Evolutionary conservation across 495 filamentous ascomycete genomes (phyloP).

Genomic region (Lophium mytilinum): DNA sequence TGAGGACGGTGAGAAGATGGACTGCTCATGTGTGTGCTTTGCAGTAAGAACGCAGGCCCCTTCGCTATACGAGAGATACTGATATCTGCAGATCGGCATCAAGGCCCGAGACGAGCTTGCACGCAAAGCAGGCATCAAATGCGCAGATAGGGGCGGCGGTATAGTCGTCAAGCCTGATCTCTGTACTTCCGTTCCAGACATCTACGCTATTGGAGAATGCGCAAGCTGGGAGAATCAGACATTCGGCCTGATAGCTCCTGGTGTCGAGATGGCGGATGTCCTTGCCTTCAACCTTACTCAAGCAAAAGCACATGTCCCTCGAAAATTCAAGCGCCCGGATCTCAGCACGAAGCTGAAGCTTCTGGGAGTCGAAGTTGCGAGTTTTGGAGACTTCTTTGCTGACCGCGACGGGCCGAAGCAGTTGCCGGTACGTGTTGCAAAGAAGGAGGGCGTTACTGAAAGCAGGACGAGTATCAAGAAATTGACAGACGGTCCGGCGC

Average conservation of each 20-base stretch:
- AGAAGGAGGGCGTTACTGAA: constrained; percentile 34
- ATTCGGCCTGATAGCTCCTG: constrained; percentile 88
- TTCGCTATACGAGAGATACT: neutral
- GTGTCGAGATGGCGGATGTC: constrained; percentile 94
- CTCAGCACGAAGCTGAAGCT: constrained; percentile 92
- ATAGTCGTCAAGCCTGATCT: constrained; percentile 70
- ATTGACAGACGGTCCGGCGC: constrained; percentile 46
- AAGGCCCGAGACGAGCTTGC: constrained; percentile 78
- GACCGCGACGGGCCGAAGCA: constrained; percentile 79
- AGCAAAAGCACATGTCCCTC: constrained; percentile 58
- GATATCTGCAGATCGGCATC: constrained; percentile 58
- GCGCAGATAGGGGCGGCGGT: constrained; percentile 65
- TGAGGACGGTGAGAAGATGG: constrained; percentile 75
- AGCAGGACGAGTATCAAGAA: constrained; percentile 39
- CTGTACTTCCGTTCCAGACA: constrained; percentile 59
- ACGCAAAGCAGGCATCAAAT: constrained; percentile 59
- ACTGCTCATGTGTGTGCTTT: constrained; percentile 83
- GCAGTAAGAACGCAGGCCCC: constrained; percentile 46
- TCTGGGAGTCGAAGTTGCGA: constrained; percentile 87
- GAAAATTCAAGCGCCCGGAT: constrained; percentile 75
- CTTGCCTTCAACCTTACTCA: constrained; percentile 92
- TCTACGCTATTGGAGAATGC: constrained; percentile 93
- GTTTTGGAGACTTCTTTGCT: constrained; percentile 94
- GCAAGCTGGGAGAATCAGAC: constrained; percentile 91
- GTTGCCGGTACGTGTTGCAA: constrained; percentile 44